Conservation (phyloP, 352 stramenopile species). For the Blastocystis sp. region DNA sequence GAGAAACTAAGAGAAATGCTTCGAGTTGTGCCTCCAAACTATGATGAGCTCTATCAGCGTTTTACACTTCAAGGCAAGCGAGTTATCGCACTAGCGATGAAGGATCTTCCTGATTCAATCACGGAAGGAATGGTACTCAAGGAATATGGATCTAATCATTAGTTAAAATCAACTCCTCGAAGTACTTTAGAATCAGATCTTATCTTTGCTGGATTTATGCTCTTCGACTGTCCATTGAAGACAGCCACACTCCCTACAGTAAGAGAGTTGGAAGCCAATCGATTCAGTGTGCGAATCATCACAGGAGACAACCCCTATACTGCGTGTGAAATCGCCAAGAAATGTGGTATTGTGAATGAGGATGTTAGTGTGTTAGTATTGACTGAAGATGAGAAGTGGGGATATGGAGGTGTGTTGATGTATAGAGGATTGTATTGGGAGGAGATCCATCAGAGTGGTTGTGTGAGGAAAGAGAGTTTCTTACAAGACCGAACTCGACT, state of each 20-base stretch:
- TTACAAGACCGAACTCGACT: not conserved
- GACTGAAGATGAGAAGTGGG: not conserved
- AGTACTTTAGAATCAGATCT: slow-evolving; percentile 87
- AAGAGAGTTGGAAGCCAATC: slow-evolving; percentile 83
- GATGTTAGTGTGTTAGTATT: slow-evolving; percentile 72
- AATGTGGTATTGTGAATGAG: slow-evolving; percentile 85
- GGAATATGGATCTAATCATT: not conserved
- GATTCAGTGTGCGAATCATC: slow-evolving; percentile 93
- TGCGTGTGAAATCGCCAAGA: slow-evolving; percentile 89
- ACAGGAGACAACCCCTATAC: slow-evolving; percentile 95
- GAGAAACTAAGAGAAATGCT: slow-evolving; percentile 86
- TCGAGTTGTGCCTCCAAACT: slow-evolving; percentile 83
- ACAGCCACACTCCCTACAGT: slow-evolving; percentile 87
- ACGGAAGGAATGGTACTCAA: not conserved
- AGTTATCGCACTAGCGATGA: slow-evolving; percentile 92
- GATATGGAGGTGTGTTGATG: not conserved
- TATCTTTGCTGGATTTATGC: slow-evolving; percentile 89
- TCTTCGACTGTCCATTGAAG: slow-evolving; percentile 91
- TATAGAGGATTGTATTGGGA: slow-evolving; percentile 80
- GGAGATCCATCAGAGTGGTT: slow-evolving; percentile 78
- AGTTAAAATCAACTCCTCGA: slow-evolving; percentile 75
- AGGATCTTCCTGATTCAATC: slow-evolving; percentile 75
- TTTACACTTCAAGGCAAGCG: slow-evolving; percentile 77
- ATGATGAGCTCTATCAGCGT: slow-evolving; percentile 74
- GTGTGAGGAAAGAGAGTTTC: not conserved